These are phyloP conservation scores for Medicago ruthenica DNA, from an alignment of 306 rosid genomes.

Conservation along the genomic window DNA sequence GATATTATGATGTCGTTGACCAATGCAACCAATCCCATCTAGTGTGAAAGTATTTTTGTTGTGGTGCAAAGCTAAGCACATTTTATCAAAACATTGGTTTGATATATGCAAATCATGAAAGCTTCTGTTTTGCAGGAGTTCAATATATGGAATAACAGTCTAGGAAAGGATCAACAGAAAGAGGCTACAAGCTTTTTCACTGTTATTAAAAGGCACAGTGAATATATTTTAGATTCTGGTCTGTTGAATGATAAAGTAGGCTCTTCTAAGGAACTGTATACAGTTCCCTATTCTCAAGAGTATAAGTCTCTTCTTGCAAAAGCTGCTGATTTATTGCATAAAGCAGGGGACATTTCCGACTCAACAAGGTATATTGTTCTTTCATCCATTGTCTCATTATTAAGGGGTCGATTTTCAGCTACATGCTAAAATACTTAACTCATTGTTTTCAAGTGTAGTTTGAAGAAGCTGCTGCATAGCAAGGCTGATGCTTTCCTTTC, in stretches of 20 bases:
- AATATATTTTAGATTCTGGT: conserved; percentile 59
- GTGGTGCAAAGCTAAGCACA: conserved; percentile 6
- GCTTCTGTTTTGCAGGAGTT: conserved; percentile 73
- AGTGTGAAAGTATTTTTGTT: background rate
- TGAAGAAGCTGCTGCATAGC: conserved; percentile 87
- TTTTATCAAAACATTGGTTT: conserved; percentile 36
- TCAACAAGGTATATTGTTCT: conserved; percentile 67
- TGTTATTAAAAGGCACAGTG: conserved; percentile 77
- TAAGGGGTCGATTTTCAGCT: conserved; percentile 9
- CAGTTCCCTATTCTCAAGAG: conserved; percentile 80
- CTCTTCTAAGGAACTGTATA: conserved; percentile 59
- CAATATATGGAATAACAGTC: conserved; percentile 75
- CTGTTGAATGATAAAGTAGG: conserved; percentile 39
- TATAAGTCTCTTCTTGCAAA: conserved; percentile 66
- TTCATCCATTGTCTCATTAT: conserved; percentile 26
- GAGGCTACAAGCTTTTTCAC: conserved; percentile 79
- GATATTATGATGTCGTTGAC: background rate
- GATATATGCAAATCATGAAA: conserved; percentile 30
- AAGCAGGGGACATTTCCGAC: conserved; percentile 75
- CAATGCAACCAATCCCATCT: background rate
- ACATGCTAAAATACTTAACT: conserved; percentile 36
- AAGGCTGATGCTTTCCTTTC: conserved; percentile 93
- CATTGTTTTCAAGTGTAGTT: conserved; percentile 57
- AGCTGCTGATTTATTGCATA: conserved; percentile 82
- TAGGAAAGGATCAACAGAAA: conserved; percentile 62